phyloP scores from a whole-genome alignment of 1,284 basidiomycete genomes.

The Austroboletus rostrupii region DNA sequence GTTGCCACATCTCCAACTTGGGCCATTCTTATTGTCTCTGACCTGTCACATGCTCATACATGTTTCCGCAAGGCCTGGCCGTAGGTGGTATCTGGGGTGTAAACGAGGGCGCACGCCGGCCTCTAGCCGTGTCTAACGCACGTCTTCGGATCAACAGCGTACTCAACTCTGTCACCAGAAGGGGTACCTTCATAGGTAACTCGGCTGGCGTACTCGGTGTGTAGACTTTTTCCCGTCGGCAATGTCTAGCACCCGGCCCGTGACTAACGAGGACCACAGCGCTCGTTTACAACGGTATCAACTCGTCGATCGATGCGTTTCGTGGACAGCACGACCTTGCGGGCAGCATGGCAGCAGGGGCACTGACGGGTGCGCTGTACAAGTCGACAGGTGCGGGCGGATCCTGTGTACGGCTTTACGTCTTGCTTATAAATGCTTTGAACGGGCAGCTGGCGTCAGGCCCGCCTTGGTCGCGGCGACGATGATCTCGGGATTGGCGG shows the following conservation, averaged over 20 bases:
- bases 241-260: slow-evolving; percentile 17
- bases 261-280: slow-evolving; percentile 49
- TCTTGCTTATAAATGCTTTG: slow-evolving; percentile 33
- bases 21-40: slow-evolving; percentile 68
- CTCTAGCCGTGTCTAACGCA: slow-evolving; percentile 78
- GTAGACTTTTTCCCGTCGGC: slow-evolving; percentile 40
- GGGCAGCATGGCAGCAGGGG: slow-evolving; percentile 92
- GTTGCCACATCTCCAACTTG: slow-evolving; percentile 46
- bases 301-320: slow-evolving; percentile 86
- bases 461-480: slow-evolving; percentile 87
- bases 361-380: slow-evolving; percentile 86
- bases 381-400: slow-evolving; percentile 82
- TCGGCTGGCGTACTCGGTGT: slow-evolving; percentile 94
- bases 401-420: slow-evolving; percentile 28
- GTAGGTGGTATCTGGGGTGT: slow-evolving; percentile 94
- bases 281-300: slow-evolving; percentile 94
- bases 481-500: slow-evolving; percentile 84
- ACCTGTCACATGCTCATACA: slow-evolving; percentile 67
- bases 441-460: slow-evolving; percentile 76
- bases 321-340: slow-evolving; percentile 90
- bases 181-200: slow-evolving; percentile 98
- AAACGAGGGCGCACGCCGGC: slow-evolving; percentile 88
- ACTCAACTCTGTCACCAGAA: slow-evolving; percentile 92
- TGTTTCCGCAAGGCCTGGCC: slow-evolving; percentile 74
- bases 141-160: slow-evolving; percentile 94